Conservation (phyloP, 2,329 filamentous ascomycete species). For the Sarocladium strictum region DNA sequence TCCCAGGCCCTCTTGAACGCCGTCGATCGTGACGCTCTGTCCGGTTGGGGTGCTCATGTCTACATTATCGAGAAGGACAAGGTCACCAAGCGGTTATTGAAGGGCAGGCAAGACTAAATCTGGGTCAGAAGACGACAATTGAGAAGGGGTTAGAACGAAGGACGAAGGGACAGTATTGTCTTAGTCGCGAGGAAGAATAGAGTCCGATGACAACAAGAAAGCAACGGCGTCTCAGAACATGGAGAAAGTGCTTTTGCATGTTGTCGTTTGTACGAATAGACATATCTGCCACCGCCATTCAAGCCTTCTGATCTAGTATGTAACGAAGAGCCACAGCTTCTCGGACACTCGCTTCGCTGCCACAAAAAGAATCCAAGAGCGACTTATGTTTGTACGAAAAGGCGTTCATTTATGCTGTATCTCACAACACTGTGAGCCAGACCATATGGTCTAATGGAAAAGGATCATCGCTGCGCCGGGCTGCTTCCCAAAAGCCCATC, state of each 20-base stretch:
- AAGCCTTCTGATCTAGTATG: no score
- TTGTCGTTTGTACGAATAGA: constrained; percentile 30
- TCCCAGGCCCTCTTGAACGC: constrained; percentile 94
- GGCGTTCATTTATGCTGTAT: background rate
- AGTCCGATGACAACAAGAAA: background rate
- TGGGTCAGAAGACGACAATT: background rate
- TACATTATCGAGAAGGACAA: constrained; percentile 99
- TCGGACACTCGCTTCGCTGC: no score
- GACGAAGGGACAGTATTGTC: no score
- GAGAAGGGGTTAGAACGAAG: background rate
- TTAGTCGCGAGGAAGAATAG: background rate
- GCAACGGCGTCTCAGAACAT: constrained; percentile 10
- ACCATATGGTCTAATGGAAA: background rate
- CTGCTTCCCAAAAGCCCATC: background rate
- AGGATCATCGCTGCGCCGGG: background rate
- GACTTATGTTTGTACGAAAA: background rate
- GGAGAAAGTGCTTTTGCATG: constrained; percentile 7
- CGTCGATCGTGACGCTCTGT: constrained; percentile 92
- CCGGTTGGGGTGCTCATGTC: constrained; percentile 96
- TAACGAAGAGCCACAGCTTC: no score
- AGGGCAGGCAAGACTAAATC: constrained; percentile 85
- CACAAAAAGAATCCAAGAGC: background rate
- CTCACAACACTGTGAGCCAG: background rate
- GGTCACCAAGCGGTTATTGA: constrained; percentile 97
- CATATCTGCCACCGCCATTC: constrained; percentile 10